Evolutionary conservation across 1,284 basidiomycete genomes (phyloP), one percentile per base, ranked within the genome.

Genomic region (Melampsora americana): DNA sequence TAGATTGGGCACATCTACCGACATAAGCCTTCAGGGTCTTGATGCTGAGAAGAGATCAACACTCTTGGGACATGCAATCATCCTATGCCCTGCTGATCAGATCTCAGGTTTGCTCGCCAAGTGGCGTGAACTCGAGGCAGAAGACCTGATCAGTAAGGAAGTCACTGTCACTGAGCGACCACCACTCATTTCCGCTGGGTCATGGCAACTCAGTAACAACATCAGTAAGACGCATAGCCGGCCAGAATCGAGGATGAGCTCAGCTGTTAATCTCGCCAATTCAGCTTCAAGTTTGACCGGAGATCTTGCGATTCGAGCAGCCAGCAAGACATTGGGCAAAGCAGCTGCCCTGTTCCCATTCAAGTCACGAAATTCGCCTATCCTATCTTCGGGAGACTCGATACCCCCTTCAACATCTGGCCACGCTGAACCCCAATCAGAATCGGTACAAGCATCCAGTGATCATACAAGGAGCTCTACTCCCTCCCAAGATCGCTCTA

Each of bases 81-180:
- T 93, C 80, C 86, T 95, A n/a, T 95, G 92, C 81, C 92, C 93
- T 0, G 81, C 90, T 0, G 91, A 92, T 66, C 87, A 88, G 78
- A 86, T 95, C 11, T 85, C 89, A 28, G 88, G 90, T 77, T 85
- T 95, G 32, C 85, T 96, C 23, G 82, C 84, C 0, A 85, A 88
- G 1, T 96, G 92, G 91, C 87, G 88, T 61, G 86, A 77, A 60
- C 79, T 84, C 18, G 80, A 80, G 26, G 80, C 12, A 4, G 23
- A 42, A 28, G 66, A 76, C 26, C 23, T 46, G 39, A 35, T 42
- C 23, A 42, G 28, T 18, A 44, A 35, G 42, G 18, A 26, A 42
- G 42, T 23, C 23, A 2, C 65, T 20, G 30, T n/a, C 1, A 23
- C 9, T 6, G 35, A 12, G 11, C n/a, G 23, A 66, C n/a, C 65